Conservation (phyloP, 768 basidiomycete genomes). For the Termitomyces bulborhizus region DNA sequence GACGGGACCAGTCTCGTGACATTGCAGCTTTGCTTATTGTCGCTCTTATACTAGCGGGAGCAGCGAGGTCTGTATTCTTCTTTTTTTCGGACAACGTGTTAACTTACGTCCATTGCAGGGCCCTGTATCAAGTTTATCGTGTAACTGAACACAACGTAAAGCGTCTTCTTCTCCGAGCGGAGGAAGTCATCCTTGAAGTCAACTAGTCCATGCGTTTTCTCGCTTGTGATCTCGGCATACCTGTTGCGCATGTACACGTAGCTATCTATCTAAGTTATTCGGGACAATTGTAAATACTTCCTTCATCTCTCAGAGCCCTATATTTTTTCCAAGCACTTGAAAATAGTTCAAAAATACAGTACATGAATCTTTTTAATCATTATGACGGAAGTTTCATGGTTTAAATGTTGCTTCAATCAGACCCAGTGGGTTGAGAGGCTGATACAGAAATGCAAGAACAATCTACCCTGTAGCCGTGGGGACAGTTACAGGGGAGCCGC, state of each 20-base stretch:
- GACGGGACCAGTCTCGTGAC: conserved; percentile 54
- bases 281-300: neutral
- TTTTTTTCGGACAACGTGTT: neutral
- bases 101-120: conserved; percentile 33
- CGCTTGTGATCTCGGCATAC: neutral
- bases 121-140: conserved; percentile 63
- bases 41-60: conserved; percentile 53
- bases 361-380: too few species aligned
- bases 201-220: conserved; percentile 23
- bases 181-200: conserved; percentile 79
- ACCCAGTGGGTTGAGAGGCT: neutral
- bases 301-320: neutral
- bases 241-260: neutral
- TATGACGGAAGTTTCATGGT: neutral
- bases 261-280: neutral
- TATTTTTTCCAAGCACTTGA: neutral
- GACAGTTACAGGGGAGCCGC: conserved; percentile 2
- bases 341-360: neutral
- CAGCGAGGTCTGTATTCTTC: conserved; percentile 42
- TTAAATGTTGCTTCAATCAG: neutral
- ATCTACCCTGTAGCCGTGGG: conserved; percentile 10
- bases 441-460: conserved; percentile 5
- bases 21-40: conserved; percentile 62
- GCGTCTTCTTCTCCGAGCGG: conserved; percentile 60
- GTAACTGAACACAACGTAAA: conserved; percentile 56